Base-by-base conservation (phyloP, 176 grass and related monocot species). In the Raddia distichophylla region DNA sequence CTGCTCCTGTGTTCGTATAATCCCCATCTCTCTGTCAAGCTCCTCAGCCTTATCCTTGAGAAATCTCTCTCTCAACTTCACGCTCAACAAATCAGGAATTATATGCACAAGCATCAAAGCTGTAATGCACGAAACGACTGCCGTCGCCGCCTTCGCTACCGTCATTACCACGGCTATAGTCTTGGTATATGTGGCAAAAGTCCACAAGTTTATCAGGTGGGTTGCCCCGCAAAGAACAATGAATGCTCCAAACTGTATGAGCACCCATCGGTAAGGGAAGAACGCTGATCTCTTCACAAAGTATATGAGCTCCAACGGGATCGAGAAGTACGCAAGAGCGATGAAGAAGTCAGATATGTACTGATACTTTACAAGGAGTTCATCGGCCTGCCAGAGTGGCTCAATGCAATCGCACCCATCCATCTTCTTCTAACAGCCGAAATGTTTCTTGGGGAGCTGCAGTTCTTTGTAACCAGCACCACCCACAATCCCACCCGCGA, bases 331-430 rank as follows among this genome's bases (percentile, higher is more conserved):
- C 0, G 94, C 91, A 67, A 94, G 64, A 10, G 91, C 94, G 33
- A 92, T 94, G 9, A 97, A 92, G 52, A 97, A 94, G 86, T 97
- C 94, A 16, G 91, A 94, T 89, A 90, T 94, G 64, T 94, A 94
- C 86, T 97, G 94, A 81, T 97, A 97, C 80, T 97, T 97, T n/a
- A 91, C 69, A 48, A 97, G 74, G 71, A 97, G 91, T 64, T 97
- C 94, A 83, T 97, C 94, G 1, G 85, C 85, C 64, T 86, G 86
- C 93, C 91, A 97, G 16, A 85, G 89, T 13, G 91, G 79, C 75
- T 97, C 91, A 34, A 97, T 91, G 77, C 94, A 97, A 70, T 97
- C 94, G 52, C 94, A 97, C 18, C 46, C 84, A 48, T 97, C 89
- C 94, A 97, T 97, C 12, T 73, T 97, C 12, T 73, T 17, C 9